Evolutionary conservation across 805 yeast species (phyloP), one percentile per base, ranked within the genome.

Genomic region (Saccharomycopsis malanga): DNA sequence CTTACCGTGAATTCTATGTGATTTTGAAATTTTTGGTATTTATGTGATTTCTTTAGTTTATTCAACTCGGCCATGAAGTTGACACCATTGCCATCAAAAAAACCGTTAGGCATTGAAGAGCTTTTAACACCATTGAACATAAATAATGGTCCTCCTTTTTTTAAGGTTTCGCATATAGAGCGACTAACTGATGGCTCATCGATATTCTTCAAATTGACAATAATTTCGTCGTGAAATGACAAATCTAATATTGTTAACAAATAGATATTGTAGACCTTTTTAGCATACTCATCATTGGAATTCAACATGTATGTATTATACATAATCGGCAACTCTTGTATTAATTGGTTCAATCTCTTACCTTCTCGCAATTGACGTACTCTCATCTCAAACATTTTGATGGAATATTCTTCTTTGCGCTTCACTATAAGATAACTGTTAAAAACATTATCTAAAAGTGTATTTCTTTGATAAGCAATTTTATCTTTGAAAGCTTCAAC

Each of bases 401-500:
- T 23, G 9, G 45, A 52, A 50, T 42, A 54, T 15, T 50, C 46
- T 23, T 55, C 56, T 20, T 58, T 59, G 20, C 48, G 44, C 18
- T 56, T 45, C 36, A 53, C 46, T n/a, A 60, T 34, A 10, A 62
- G 62, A 2, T 58, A 51, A 35, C 57, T 51, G 21, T 56, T 54
- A 37, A 65, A 48, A 2, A 58, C 52, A 15, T 56, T 47, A 9
- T 50, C 49, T 65, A 68, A 64, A 44, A 58, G 59, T 24, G 50
- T 45, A 10, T 47, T 54, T 3, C 61, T 56, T 22, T 55, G 46
- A 4, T 32, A 18, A n/a, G 54, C 44, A 22, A 57, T 50, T 32
- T 58, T 34, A 7, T 54, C 23, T 27, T 27, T 7, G 30, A 27
- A 27, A 7, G 12, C 7, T 12, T 12, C 10, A 7, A 27, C 30